Percentiles rank a stretch among this genome's conserved stretches.
phyloP scores from a whole-genome alignment of 352 stramenopile genomes.

The Pythium phragmitis region DNA sequence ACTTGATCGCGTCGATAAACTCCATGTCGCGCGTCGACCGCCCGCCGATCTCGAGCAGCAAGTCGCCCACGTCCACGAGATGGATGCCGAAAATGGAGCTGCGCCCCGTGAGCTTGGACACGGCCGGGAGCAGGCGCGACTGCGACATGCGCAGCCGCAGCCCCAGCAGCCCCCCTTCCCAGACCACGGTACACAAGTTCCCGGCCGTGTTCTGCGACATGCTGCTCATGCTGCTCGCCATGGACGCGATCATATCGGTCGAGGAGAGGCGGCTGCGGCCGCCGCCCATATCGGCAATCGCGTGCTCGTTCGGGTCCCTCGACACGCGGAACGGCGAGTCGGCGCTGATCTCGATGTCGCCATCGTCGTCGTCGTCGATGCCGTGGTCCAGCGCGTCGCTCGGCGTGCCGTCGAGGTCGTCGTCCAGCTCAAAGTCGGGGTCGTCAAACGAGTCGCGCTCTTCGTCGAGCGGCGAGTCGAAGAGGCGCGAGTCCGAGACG shows the following conservation, averaged over 20 bases:
- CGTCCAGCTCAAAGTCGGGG: conserved; percentile 49
- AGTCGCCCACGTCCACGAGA: conserved; percentile 79
- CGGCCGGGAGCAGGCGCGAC: conserved; percentile 72
- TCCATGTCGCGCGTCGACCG: conserved; percentile 75
- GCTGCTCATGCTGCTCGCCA: conserved; percentile 60
- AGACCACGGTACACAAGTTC: conserved; percentile 80
- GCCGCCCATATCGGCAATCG: conserved; percentile 50
- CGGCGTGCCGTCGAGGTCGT: conserved; percentile 40
- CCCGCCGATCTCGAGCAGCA: conserved; percentile 74
- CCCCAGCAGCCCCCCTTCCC: conserved; percentile 79
- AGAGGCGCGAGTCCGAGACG: conserved; percentile 16
- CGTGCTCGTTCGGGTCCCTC: conserved; percentile 58
- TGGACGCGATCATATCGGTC: conserved; percentile 66
- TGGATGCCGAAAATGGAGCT: conserved; percentile 87
- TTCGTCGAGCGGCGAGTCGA: conserved; percentile 33
- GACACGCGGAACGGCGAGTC: conserved; percentile 29
- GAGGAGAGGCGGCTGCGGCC: conserved; percentile 72
- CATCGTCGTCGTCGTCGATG: conserved; percentile 33
- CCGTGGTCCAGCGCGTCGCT: conserved; percentile 44
- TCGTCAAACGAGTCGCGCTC: conserved; percentile 64
- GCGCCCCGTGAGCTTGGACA: conserved; percentile 84
- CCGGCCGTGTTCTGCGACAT: conserved; percentile 53
- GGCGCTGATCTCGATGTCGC: conserved; percentile 24
- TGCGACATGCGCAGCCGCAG: conserved; percentile 78
- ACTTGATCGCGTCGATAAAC: conserved; percentile 81